Base-by-base conservation (phyloP, 2,329 filamentous ascomycete genomes). In the Dothiorella sarmentorum region DNA sequence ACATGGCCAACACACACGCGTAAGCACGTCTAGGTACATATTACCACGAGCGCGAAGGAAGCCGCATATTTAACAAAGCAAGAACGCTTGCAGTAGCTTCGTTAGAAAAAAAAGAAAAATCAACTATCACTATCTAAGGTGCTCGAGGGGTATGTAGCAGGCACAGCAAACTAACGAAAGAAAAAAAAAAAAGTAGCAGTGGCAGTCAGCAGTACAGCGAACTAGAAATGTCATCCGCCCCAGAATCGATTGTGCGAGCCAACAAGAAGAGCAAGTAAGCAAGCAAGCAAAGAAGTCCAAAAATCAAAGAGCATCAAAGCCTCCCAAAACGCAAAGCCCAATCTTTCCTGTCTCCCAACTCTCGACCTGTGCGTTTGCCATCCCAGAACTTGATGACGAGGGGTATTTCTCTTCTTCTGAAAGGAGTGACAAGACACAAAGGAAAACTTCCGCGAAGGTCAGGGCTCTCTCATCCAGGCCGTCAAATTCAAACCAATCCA, bases 61-160 rank as follows among this genome's bases (percentile, higher is more conserved):
- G n/a, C n/a, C n/a, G n/a, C n/a, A n/a, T n/a, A n/a, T 40, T 53
- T 10, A 37, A 53, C 49, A 29, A 38, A 40, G 49, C 49, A 40
- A 53, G 49, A n/a, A 40, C 24, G 22, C 49, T 40, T 53, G 35
- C 49, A 53, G n/a, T 53, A 53, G 35, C 49, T 53, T 40, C 49
- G 49, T 53, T 53, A 38, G 17, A 6, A 27, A 53, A 37, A 35
- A 38, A n/a, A 40, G 40, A 53, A 29, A 24, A 40, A 33, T 18
- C 20, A 49, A 52, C 47, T 52, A 52, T 17, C 47, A 44, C 52
- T 56, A 56, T 56, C 52, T 56, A 56, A 40, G 38, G 38, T 56
- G 52, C 37, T 53, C n/a, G 40, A 44, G 52, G 52, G 52, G 52
- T 56, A 56, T 56, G 52, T 56, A 43, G 52, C 52, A 56, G 24